phyloP scores from a whole-genome alignment of 2,329 filamentous ascomycete genomes.

The Boeremia lycopersici region DNA sequence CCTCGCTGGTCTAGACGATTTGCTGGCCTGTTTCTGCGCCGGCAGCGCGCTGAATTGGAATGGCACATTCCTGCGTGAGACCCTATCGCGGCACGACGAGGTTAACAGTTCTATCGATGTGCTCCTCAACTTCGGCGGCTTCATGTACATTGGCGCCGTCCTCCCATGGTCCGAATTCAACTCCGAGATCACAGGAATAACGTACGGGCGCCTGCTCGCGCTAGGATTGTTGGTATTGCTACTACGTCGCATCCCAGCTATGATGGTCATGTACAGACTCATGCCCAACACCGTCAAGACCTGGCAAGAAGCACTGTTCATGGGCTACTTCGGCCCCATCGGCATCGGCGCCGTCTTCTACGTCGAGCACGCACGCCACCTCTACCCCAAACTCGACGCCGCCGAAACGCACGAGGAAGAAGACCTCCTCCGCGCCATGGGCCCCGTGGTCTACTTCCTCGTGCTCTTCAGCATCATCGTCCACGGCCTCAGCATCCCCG shows the following conservation, averaged over 20 bases:
- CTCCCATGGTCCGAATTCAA: constrained; percentile 64
- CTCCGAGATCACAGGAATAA: constrained; percentile 60
- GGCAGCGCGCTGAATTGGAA: constrained; percentile 68
- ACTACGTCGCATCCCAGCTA: constrained; percentile 63
- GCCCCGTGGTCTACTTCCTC: constrained; percentile 55
- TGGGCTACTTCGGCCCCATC: constrained; percentile 62
- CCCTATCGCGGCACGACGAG: constrained; percentile 63
- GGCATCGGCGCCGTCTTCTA: constrained; percentile 54
- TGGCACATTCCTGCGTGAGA: constrained; percentile 63
- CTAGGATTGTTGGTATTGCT: constrained; percentile 60
- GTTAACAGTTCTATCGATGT: constrained; percentile 65
- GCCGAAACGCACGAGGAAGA: constrained; percentile 51
- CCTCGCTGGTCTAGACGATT: constrained; percentile 63
- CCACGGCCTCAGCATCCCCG: constrained; percentile 57
- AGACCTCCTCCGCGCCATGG: constrained; percentile 48
- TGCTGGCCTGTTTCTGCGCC: constrained; percentile 66
- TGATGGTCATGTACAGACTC: constrained; percentile 60
- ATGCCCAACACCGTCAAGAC: constrained; percentile 60
- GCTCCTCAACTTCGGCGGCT: constrained; percentile 65
- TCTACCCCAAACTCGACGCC: constrained; percentile 51
- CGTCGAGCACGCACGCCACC: constrained; percentile 52
- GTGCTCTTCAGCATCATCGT: constrained; percentile 55
- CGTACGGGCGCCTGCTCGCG: constrained; percentile 55
- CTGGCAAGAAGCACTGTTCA: constrained; percentile 65
- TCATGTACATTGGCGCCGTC: constrained; percentile 64